phyloP scores from a whole-genome alignment of 352 stramenopile species.

The Pseudoperonospora humuli region DNA sequence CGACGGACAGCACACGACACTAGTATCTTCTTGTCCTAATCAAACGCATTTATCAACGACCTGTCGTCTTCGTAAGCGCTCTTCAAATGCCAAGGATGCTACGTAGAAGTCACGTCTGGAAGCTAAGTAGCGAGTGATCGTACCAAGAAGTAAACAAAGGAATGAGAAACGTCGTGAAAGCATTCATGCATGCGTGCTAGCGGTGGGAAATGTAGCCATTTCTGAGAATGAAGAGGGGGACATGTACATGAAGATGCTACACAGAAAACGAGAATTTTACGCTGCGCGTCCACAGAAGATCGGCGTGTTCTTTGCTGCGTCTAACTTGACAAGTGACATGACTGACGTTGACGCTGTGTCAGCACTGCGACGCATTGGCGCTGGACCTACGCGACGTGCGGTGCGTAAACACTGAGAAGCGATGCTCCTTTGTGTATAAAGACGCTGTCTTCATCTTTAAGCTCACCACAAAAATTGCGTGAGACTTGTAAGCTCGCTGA shows the following conservation, averaged over 20 bases:
- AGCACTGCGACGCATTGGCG: slow-evolving; percentile 84
- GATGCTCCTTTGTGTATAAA: slow-evolving; percentile 56
- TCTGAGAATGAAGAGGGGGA: slow-evolving; percentile 37
- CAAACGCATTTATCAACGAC: too few relatives aligned
- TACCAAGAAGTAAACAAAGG: too few relatives aligned
- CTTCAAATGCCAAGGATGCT: too few relatives aligned
- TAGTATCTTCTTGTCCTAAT: too few relatives aligned
- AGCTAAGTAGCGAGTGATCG: too few relatives aligned
- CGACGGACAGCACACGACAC: too few relatives aligned
- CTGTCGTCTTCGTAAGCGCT: slow-evolving; percentile 91
- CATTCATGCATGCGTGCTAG: slow-evolving; percentile 94
- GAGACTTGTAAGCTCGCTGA: too few relatives aligned
- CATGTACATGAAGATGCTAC: slow-evolving; percentile 60
- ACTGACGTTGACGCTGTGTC: slow-evolving; percentile 88
- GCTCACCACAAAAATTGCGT: too few relatives aligned
- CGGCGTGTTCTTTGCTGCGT: slow-evolving; percentile 90
- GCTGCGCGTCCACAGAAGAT: slow-evolving; percentile 53
- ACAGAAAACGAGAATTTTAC: slow-evolving; percentile 38
- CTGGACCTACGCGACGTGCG: slow-evolving; percentile 96
- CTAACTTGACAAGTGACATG: slow-evolving; percentile 93
- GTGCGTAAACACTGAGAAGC: slow-evolving; percentile 78
- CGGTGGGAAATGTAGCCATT: slow-evolving; percentile 69
- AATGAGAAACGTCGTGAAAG: too few relatives aligned
- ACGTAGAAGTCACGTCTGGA: too few relatives aligned
- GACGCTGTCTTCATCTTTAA: slow-evolving; percentile 94